A percentile compares a stretch with the other conserved stretches of the same genome.
These are phyloP conservation scores for Spathaspora gorwiae DNA, from an alignment of 805 yeast genomes.

Conservation along the genomic window DNA sequence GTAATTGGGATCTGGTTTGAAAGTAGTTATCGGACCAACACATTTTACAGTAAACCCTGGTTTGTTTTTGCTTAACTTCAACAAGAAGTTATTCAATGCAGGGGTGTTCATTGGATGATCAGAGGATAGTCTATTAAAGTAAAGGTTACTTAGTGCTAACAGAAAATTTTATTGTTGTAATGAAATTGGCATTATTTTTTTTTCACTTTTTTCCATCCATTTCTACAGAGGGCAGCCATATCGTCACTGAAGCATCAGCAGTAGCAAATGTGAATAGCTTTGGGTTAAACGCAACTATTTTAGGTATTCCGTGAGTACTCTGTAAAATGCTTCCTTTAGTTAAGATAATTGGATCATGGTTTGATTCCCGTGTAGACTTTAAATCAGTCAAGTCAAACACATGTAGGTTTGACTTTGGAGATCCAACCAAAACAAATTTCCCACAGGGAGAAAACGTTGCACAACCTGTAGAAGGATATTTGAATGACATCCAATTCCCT, in stretches of 20 bases:
- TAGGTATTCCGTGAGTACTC: slow-evolving; percentile 34
- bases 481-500: slow-evolving; percentile 19
- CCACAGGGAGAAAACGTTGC: slow-evolving; percentile 39
- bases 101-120: neutral
- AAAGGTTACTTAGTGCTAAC: no score
- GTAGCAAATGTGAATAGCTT: slow-evolving; percentile 56
- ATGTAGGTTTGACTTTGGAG: slow-evolving; percentile 19
- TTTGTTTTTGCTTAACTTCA: no score
- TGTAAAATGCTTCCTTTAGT: slow-evolving; percentile 12
- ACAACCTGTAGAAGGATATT: slow-evolving; percentile 30
- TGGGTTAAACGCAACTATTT: slow-evolving; percentile 58
- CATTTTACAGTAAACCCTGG: neutral
- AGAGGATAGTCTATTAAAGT: no score
- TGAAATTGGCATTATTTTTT: neutral
- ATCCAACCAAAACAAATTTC: slow-evolving; percentile 31
- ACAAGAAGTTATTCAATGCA: neutral
- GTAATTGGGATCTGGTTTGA: neutral
- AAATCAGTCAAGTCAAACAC: slow-evolving; percentile 26
- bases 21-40: neutral
- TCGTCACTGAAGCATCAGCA: slow-evolving; percentile 46
- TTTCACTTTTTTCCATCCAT: neutral
- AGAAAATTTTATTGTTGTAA: neutral
- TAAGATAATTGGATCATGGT: slow-evolving; percentile 12
- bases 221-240: slow-evolving; percentile 30
- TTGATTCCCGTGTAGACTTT: slow-evolving; percentile 13